phyloP scores from a whole-genome alignment of 768 basidiomycete species.

The Rhodotorula paludigena region DNA sequence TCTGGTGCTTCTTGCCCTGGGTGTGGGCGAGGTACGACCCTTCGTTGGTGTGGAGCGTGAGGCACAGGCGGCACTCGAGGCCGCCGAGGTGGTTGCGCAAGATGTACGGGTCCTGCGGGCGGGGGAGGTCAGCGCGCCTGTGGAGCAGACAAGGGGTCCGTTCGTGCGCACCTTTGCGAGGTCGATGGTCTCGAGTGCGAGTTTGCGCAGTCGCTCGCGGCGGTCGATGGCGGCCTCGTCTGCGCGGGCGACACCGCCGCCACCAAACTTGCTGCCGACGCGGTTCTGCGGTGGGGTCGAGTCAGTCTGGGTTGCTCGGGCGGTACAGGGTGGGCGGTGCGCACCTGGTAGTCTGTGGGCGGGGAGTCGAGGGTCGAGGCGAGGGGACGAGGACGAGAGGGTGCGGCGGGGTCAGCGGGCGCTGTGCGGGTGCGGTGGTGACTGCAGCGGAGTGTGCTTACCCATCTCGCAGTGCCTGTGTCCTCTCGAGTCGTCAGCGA shows the following conservation, averaged over 20 bases:
- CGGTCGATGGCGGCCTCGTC: constrained; percentile 94
- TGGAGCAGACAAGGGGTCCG: background rate
- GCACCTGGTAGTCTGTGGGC: constrained; percentile 19
- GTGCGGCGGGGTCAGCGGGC: too few relatives aligned
- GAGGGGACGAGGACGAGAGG: too few relatives aligned
- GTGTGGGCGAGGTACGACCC: constrained; percentile 98
- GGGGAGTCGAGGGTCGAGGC: background rate
- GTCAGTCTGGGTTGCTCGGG: background rate
- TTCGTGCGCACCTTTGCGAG: constrained; percentile 71
- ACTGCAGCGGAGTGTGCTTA: too few relatives aligned
- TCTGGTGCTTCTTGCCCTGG: constrained; percentile 99
- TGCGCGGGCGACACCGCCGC: constrained; percentile 90
- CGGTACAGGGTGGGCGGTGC: background rate
- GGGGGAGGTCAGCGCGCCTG: background rate
- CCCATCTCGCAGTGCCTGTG: too few relatives aligned
- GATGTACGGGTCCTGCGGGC: constrained; percentile 83
- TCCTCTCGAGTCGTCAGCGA: too few relatives aligned
- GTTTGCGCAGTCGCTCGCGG: constrained; percentile 85
- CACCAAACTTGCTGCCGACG: constrained; percentile 91
- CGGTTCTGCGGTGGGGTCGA: constrained; percentile 61
- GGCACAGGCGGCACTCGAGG: constrained; percentile 92
- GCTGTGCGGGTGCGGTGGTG: too few relatives aligned
- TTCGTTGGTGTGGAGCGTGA: constrained; percentile 98
- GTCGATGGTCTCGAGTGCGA: constrained; percentile 59
- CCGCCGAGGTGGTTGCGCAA: constrained; percentile 97